These are phyloP conservation scores for Ramaria sp. DNA, from an alignment of 768 basidiomycete species.

Conservation along the genomic window DNA sequence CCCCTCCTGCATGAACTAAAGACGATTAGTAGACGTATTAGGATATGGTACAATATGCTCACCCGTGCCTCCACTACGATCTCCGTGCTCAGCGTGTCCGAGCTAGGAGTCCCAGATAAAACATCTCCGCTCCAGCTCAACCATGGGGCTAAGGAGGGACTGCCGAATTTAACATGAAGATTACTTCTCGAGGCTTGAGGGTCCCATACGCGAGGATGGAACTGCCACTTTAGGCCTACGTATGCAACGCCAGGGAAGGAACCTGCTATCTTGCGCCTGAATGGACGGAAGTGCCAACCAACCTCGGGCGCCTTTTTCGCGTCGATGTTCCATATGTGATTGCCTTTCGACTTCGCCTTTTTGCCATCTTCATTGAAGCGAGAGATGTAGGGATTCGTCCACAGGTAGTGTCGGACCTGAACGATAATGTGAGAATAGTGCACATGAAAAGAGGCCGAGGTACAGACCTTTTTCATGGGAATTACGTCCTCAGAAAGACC, in stretches of 20 bases:
- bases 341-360: constrained; percentile 98
- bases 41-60: constrained; percentile 15
- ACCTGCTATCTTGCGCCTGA: constrained; percentile 80
- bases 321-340: constrained; percentile 98
- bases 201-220: constrained; percentile 94
- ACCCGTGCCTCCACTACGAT: constrained; percentile 73
- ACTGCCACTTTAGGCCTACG: constrained; percentile 71
- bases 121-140: constrained; percentile 79
- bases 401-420: constrained; percentile 88
- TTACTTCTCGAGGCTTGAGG: constrained; percentile 82
- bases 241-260: constrained; percentile 75
- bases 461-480: constrained; percentile 83
- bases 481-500: constrained; percentile 92
- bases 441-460: constrained; percentile 2
- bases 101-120: constrained; percentile 69
- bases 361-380: constrained; percentile 99
- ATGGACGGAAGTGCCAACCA: constrained; percentile 83
- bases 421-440: constrained; percentile 2
- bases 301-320: constrained; percentile 67
- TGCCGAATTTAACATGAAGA: constrained; percentile 68
- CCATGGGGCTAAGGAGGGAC: constrained; percentile 79
- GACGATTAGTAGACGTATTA: background rate
- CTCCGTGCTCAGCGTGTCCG: constrained; percentile 65
- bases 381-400: constrained; percentile 88
- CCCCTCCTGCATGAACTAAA: constrained; percentile 61